Base-by-base conservation (phyloP, 106 monocot genomes). In the Agapanthus africanus region DNA sequence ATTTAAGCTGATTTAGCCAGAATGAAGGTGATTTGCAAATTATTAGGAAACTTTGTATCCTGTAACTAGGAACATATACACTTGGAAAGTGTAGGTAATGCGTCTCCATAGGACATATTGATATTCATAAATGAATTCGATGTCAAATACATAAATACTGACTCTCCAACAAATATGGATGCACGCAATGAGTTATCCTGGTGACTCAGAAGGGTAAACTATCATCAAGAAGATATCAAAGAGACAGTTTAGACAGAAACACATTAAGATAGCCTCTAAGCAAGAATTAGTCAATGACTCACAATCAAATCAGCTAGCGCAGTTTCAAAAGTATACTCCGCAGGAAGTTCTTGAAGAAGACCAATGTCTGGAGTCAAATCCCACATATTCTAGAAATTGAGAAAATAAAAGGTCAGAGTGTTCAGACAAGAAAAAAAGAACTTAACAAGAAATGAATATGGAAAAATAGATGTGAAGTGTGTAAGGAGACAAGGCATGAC, bases 121-220 rank as follows among this genome's bases (percentile, higher is more conserved):
- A n/a, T n/a, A n/a, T n/a, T n/a, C n/a, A n/a, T n/a, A n/a, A n/a
- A n/a, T n/a, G n/a, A n/a, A n/a, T n/a, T n/a, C n/a, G n/a, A n/a
- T n/a, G n/a, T n/a, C n/a, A n/a, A n/a, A n/a, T n/a, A n/a, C n/a
- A n/a, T n/a, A n/a, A n/a, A n/a, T n/a, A n/a, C n/a, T n/a, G n/a
- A n/a, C n/a, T n/a, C n/a, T n/a, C n/a, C n/a, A n/a, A n/a, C n/a
- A n/a, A n/a, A n/a, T n/a, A n/a, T n/a, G n/a, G n/a, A n/a, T n/a
- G 79, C 74, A 65, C 75, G 79, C 56, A 80, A 57, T 4, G 79
- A 63, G 73, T 80, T 74, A 44, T 80, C 79, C 79, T 80, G 27
- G 16, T 31, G 44, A 26, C 16, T 11, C 13, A 67, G 18, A 66
- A 23, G 67, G 19, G 18, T 57, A 23, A 72, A 14, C 4, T 21